Conservation (phyloP, 495 filamentous ascomycete species). For the Stereocaulon alpinum region DNA sequence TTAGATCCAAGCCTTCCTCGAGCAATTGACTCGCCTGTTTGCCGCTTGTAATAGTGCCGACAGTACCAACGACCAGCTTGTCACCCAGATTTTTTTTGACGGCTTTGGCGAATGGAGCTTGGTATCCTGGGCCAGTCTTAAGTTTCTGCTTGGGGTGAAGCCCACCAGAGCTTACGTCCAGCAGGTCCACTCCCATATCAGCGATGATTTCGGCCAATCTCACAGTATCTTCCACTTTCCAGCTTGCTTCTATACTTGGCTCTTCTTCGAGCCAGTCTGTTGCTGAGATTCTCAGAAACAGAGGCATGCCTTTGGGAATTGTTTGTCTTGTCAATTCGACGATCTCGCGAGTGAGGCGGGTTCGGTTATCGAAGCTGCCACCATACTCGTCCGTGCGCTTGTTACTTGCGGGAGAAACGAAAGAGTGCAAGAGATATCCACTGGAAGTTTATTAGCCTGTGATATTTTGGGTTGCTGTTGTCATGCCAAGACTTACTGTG, state of each 20-base stretch:
- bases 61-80: slow-evolving; percentile 45
- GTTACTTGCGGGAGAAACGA: slow-evolving; percentile 52
- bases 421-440: slow-evolving; percentile 59
- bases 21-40: slow-evolving; percentile 44
- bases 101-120: slow-evolving; percentile 51
- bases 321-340: slow-evolving; percentile 35
- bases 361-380: slow-evolving; percentile 48
- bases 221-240: slow-evolving; percentile 48
- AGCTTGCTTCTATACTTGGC: slow-evolving; percentile 37
- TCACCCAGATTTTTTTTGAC: slow-evolving; percentile 57
- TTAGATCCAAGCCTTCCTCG: slow-evolving; percentile 48
- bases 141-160: slow-evolving; percentile 50
- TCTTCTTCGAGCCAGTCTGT: slow-evolving; percentile 50
- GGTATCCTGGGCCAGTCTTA: slow-evolving; percentile 48
- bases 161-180: slow-evolving; percentile 56
- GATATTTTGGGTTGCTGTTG: slow-evolving; percentile 18
- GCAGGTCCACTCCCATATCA: slow-evolving; percentile 47
- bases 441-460: slow-evolving; percentile 26
- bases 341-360: slow-evolving; percentile 44
- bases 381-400: slow-evolving; percentile 54
- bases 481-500: slow-evolving; percentile 27
- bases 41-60: slow-evolving; percentile 52
- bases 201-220: slow-evolving; percentile 43
- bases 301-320: slow-evolving; percentile 43
- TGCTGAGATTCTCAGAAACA: slow-evolving; percentile 51